Percentiles rank a stretch among this genome's conserved stretches.
phyloP scores from a whole-genome alignment of 371 early-diverging fungal species.

The Mortierella sp. region DNA sequence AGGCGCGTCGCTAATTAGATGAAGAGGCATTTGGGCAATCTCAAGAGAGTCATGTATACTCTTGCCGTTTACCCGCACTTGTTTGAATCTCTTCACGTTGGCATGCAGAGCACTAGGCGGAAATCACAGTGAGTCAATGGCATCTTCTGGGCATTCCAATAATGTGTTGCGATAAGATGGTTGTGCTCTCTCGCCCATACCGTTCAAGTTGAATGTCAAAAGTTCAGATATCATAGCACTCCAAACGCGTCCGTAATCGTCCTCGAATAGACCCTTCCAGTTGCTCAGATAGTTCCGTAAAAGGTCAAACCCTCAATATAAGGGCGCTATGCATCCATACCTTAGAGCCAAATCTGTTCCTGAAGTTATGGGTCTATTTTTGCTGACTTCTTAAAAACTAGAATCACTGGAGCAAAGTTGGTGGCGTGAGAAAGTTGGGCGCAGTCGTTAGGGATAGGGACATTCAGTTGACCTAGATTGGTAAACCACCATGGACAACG shows the following conservation, averaged over 20 bases:
- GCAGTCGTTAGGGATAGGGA: too few species aligned
- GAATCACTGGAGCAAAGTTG: too few species aligned
- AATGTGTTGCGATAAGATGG: conserved; percentile 82
- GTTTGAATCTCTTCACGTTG: conserved; percentile 75
- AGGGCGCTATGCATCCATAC: conserved; percentile 59
- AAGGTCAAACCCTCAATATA: conserved; percentile 49
- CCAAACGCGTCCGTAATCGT: conserved; percentile 28
- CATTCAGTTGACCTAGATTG: too few species aligned
- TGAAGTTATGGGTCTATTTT: conserved; percentile 70
- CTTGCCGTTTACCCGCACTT: conserved; percentile 80
- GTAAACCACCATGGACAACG: too few species aligned
- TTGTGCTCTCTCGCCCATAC: conserved; percentile 73
- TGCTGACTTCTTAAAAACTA: background rate
- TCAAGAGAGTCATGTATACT: conserved; percentile 80
- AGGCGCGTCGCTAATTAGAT: conserved; percentile 80
- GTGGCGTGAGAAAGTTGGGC: too few species aligned
- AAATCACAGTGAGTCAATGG: conserved; percentile 78
- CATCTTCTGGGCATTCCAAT: conserved; percentile 68
- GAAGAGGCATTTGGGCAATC: conserved; percentile 78
- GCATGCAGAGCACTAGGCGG: conserved; percentile 79
- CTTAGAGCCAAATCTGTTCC: conserved; percentile 70
- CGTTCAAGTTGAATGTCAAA: conserved; percentile 69
- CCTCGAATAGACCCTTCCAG: conserved; percentile 26
- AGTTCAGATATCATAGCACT: conserved; percentile 53
- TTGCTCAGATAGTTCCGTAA: conserved; percentile 29